Conservation (phyloP, 495 filamentous ascomycete species). For the Aspergillus coremiiformis region DNA sequence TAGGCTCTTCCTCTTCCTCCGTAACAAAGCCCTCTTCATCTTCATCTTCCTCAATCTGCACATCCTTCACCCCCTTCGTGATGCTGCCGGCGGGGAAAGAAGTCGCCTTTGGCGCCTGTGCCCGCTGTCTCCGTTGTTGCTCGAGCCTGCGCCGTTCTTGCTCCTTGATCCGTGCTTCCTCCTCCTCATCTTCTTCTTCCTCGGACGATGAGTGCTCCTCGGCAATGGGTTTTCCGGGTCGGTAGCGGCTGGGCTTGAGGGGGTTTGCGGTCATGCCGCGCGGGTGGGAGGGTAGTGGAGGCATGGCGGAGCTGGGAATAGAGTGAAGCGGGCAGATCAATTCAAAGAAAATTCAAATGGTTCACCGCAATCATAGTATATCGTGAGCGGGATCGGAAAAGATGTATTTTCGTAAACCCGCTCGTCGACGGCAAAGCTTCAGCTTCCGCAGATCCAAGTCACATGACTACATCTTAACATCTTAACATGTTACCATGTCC, state of each 20-base stretch:
- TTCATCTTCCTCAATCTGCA: slow-evolving; percentile 26
- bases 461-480: no score
- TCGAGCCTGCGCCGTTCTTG: slow-evolving; percentile 25
- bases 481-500: no score
- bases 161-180: slow-evolving; percentile 31
- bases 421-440: no score
- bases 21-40: slow-evolving; percentile 72
- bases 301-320: slow-evolving; percentile 48
- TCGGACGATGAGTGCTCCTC: slow-evolving; percentile 58
- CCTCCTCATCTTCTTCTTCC: slow-evolving; percentile 51
- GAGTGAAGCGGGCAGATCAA: not conserved
- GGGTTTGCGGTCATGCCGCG: slow-evolving; percentile 96
- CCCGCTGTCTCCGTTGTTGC: slow-evolving; percentile 29
- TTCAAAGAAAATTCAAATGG: not conserved
- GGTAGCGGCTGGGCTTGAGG: slow-evolving; percentile 65
- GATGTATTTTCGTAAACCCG: not conserved
- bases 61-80: slow-evolving; percentile 22
- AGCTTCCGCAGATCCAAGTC: no score
- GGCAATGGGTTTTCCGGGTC: slow-evolving; percentile 72
- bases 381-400: not conserved
- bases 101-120: slow-evolving; percentile 59
- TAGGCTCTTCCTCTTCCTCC: slow-evolving; percentile 53
- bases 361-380: not conserved
- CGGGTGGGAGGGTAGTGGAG: slow-evolving; percentile 36
- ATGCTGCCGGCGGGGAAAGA: slow-evolving; percentile 43